phyloP scores from a whole-genome alignment of 2,329 filamentous ascomycete species.

The Pseudopithomyces maydicus region DNA sequence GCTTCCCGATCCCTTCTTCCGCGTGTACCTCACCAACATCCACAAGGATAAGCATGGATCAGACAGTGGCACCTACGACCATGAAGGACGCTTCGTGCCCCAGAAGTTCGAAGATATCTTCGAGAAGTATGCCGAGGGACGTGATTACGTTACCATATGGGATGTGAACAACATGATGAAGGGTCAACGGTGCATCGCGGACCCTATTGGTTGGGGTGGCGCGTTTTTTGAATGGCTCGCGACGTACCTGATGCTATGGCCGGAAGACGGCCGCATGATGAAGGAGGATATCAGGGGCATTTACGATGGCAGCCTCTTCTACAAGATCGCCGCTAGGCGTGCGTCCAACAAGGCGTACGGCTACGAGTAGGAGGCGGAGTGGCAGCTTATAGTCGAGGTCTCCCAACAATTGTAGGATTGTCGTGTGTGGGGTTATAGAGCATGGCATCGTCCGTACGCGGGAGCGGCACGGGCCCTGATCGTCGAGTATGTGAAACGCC shows the following conservation, averaged over 20 bases:
- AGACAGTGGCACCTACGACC: conserved; percentile 51
- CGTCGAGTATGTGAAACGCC: neutral
- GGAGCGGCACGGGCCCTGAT: neutral
- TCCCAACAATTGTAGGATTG: neutral
- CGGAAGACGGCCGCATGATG: conserved; percentile 59
- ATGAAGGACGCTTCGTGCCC: conserved; percentile 52
- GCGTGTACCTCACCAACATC: conserved; percentile 47
- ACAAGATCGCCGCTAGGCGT: conserved; percentile 32
- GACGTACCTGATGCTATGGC: conserved; percentile 60
- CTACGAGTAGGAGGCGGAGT: conserved; percentile 4
- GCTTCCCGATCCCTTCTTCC: conserved; percentile 53
- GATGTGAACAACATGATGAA: conserved; percentile 48
- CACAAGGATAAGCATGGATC: conserved; percentile 52
- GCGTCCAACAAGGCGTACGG: conserved; percentile 16
- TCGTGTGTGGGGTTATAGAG: neutral
- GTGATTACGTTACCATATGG: conserved; percentile 45
- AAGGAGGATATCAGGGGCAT: conserved; percentile 63
- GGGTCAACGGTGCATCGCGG: conserved; percentile 47
- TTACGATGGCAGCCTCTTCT: conserved; percentile 60
- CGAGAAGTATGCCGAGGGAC: conserved; percentile 49
- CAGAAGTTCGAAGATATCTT: conserved; percentile 57
- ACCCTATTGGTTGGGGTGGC: conserved; percentile 54
- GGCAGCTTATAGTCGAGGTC: neutral
- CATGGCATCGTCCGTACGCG: neutral
- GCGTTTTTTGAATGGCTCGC: conserved; percentile 55